Conservation (phyloP, 495 filamentous ascomycete species). For the Xylona heveae region DNA sequence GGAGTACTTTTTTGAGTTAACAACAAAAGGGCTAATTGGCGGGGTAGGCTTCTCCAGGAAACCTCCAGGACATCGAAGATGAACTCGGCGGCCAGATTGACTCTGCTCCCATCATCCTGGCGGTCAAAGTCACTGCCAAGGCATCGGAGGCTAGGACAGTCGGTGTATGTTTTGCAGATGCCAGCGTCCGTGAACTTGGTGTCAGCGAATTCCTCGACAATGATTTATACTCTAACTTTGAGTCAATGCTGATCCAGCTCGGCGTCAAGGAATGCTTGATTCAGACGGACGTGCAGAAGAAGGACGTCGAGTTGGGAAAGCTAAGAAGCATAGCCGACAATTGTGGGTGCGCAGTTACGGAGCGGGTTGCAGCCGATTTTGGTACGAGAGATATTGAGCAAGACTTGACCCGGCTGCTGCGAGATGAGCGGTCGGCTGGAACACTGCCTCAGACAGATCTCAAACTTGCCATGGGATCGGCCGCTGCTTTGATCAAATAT, state of each 20-base stretch:
- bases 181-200: constrained; percentile 83
- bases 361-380: constrained; percentile 57
- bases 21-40: background rate
- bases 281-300: constrained; percentile 45
- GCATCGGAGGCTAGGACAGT: constrained; percentile 70
- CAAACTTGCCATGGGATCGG: constrained; percentile 92
- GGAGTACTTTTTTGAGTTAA: too few species aligned
- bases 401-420: constrained; percentile 66
- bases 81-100: constrained; percentile 79
- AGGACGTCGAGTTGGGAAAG: constrained; percentile 79
- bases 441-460: constrained; percentile 78
- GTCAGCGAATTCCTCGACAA: constrained; percentile 98
- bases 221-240: constrained; percentile 94
- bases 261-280: constrained; percentile 88
- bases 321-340: constrained; percentile 72
- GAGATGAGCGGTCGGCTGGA: constrained; percentile 59
- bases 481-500: constrained; percentile 86
- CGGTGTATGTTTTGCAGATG: constrained; percentile 95
- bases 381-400: constrained; percentile 89
- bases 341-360: constrained; percentile 74
- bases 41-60: constrained; percentile 62
- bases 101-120: constrained; percentile 76
- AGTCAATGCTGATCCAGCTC: constrained; percentile 86
- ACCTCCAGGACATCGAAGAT: constrained; percentile 92
- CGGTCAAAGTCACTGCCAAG: constrained; percentile 78